phyloP scores from a whole-genome alignment of 305 asterid species.

The Rubia tinctorum region DNA sequence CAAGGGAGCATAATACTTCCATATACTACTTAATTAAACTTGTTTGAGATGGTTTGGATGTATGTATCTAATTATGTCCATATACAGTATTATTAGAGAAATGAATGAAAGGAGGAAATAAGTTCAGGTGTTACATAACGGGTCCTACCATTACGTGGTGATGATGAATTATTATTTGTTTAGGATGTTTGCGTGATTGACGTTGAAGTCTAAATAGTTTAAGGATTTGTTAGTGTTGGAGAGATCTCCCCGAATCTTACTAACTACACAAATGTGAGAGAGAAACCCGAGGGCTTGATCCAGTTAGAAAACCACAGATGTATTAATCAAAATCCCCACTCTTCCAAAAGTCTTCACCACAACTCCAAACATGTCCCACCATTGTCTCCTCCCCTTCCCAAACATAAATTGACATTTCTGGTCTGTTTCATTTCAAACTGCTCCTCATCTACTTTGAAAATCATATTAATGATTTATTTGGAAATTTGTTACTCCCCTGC shows the following conservation, averaged over 20 bases:
- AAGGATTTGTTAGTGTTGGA: constrained; percentile 31
- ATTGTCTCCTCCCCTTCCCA: constrained; percentile 25
- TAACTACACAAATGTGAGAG: constrained; percentile 39
- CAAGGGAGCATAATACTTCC: no score
- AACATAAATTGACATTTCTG: background rate
- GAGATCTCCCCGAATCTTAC: constrained; percentile 77
- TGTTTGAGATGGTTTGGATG: no score
- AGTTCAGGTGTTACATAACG: constrained; percentile 28
- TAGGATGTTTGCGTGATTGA: constrained; percentile 90
- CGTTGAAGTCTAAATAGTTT: constrained; percentile 54
- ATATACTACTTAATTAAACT: no score
- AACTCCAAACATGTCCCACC: constrained; percentile 52
- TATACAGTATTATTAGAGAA: no score
- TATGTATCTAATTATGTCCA: no score
- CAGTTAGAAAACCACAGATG: constrained; percentile 19
- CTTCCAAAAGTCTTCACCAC: constrained; percentile 48
- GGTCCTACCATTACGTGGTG: constrained; percentile 52
- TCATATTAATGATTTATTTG: no score
- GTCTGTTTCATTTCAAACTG: no score
- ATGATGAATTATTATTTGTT: constrained; percentile 50
- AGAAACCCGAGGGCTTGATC: constrained; percentile 7
- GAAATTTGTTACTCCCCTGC: no score
- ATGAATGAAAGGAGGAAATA: no score
- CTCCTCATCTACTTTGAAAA: no score
- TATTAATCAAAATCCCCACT: constrained; percentile 28